phyloP scores from a whole-genome alignment of 495 filamentous ascomycete genomes.

The Annulohypoxylon nitens region DNA sequence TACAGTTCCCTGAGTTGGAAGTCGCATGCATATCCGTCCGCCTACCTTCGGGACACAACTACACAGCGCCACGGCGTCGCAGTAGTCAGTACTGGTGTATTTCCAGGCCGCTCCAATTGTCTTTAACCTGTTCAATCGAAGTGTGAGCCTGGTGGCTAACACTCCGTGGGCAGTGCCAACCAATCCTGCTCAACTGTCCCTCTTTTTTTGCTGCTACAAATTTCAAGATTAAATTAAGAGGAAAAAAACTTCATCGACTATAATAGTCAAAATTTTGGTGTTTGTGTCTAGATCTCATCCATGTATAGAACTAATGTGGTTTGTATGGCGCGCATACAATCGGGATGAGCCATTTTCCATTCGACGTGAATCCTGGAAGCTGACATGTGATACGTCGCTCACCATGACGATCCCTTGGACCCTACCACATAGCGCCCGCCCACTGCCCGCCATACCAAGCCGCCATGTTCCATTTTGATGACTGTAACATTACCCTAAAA shows the following conservation, averaged over 20 bases:
- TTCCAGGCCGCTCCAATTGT: not conserved
- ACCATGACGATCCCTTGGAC: not conserved
- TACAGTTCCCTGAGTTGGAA: slow-evolving; percentile 24
- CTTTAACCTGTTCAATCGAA: not conserved
- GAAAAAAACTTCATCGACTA: slow-evolving; percentile 5
- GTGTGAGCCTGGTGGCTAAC: not conserved
- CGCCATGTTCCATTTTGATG: slow-evolving; percentile 16
- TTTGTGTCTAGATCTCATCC: not conserved
- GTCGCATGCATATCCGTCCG: slow-evolving; percentile 24
- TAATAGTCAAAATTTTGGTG: slow-evolving; percentile 2
- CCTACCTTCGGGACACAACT: slow-evolving; percentile 24
- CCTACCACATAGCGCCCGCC: not conserved
- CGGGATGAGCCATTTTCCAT: slow-evolving; percentile 38
- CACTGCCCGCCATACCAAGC: too few relatives aligned
- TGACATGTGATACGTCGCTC: not conserved
- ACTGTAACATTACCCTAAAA: slow-evolving; percentile 22
- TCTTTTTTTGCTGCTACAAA: not conserved
- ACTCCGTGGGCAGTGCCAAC: not conserved
- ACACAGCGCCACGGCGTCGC: not conserved
- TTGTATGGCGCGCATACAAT: slow-evolving; percentile 26
- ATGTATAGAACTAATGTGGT: not conserved
- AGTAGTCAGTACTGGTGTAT: not conserved
- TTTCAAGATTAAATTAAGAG: not conserved
- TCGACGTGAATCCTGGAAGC: not conserved
- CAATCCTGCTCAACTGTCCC: not conserved